Percentiles rank a stretch among this genome's conserved stretches.
phyloP scores from a whole-genome alignment of 2,329 filamentous ascomycete species.

The Ramularia endophylla region DNA sequence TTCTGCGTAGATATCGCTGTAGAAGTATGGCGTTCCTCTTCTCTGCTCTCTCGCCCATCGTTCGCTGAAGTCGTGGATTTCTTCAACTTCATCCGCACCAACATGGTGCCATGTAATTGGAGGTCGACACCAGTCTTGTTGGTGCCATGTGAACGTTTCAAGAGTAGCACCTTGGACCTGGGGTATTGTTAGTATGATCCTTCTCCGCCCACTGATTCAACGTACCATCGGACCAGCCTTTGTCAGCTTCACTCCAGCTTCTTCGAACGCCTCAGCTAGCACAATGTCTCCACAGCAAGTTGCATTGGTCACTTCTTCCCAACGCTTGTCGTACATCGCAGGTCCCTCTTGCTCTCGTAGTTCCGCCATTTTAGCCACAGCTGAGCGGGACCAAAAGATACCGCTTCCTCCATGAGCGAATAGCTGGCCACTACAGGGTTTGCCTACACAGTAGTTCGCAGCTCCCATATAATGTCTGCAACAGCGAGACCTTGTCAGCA shows the following conservation, averaged over 20 bases:
- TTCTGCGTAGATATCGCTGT: too few relatives aligned
- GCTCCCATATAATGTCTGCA: too few relatives aligned
- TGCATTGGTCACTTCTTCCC: conserved; percentile 18
- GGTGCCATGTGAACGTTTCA: conserved; percentile 11
- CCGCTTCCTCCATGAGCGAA: conserved; percentile 24
- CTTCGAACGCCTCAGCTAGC: conserved; percentile 20
- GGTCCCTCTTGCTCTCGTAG: too few relatives aligned
- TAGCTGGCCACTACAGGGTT: not conserved
- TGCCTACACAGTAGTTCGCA: too few relatives aligned
- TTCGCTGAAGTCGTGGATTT: conserved; percentile 21
- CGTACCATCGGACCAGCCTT: conserved; percentile 18
- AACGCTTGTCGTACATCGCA: conserved; percentile 14
- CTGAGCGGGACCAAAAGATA: conserved; percentile 20
- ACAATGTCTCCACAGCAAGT: conserved; percentile 24
- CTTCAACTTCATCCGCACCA: not conserved
- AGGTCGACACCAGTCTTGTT: conserved; percentile 22
- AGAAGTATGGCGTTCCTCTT: too few relatives aligned
- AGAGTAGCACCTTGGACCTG: conserved; percentile 2
- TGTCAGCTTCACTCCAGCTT: conserved; percentile 18
- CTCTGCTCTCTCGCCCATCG: too few relatives aligned
- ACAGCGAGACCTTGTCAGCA: too few relatives aligned
- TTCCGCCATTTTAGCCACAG: conserved; percentile 13
- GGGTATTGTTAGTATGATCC: too few relatives aligned
- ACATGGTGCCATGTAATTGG: conserved; percentile 24
- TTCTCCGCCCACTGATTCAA: too few relatives aligned